Evolutionary conservation across 2,329 filamentous ascomycete genomes (phyloP).

Genomic region (Pseudogymnoascus sp.): DNA sequence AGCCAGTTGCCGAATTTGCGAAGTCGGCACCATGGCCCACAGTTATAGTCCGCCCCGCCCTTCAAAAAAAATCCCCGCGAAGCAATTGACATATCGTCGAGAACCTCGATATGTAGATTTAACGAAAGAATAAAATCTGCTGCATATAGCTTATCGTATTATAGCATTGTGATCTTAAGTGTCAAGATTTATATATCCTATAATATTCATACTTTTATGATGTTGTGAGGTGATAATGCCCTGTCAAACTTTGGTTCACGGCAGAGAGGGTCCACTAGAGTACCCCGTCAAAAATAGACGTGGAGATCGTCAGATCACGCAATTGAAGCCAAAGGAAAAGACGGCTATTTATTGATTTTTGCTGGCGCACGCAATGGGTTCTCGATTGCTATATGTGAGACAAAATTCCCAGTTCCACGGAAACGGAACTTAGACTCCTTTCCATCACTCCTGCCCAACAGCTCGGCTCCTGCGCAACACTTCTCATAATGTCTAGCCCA

Average conservation of each 20-base stretch:
- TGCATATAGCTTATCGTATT: background rate
- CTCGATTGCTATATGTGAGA: background rate
- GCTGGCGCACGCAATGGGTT: background rate
- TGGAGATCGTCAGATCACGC: background rate
- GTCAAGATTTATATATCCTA: background rate
- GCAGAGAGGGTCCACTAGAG: background rate
- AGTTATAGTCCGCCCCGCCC: background rate
- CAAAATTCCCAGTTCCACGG: background rate
- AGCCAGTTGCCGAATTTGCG: background rate
- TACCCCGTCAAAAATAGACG: background rate
- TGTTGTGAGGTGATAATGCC: background rate
- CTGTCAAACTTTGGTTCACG: background rate
- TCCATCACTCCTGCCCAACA: background rate
- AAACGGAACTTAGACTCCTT: background rate
- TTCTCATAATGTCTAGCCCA: background rate
- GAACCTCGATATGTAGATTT: background rate
- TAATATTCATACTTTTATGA: background rate
- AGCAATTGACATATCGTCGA: background rate
- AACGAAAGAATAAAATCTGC: background rate
- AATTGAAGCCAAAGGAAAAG: background rate
- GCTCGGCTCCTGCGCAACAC: background rate
- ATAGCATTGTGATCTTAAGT: background rate
- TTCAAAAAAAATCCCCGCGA: background rate
- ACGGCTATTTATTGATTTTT: background rate
- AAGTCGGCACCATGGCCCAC: background rate